These are phyloP conservation scores for Phalaenopsis aphrodite DNA, from an alignment of 106 monocot genomes.

Conservation along the genomic window DNA sequence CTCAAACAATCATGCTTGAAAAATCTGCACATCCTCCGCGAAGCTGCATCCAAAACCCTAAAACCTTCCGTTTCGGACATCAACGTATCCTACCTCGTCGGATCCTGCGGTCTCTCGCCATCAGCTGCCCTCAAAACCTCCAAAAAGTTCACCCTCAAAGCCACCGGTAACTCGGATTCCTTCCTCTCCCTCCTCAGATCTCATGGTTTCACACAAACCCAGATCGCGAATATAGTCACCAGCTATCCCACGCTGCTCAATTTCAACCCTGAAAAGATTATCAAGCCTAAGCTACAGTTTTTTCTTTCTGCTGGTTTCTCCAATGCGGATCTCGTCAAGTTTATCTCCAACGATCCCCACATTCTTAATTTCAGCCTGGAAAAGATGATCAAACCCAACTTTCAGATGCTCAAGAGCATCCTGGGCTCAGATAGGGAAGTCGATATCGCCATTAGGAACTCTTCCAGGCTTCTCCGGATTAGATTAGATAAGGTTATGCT, in stretches of 20 bases:
- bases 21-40: background rate
- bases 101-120: slow-evolving; percentile 24
- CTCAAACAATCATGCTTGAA: no score
- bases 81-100: slow-evolving; percentile 19
- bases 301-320: background rate
- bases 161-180: background rate
- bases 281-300: background rate
- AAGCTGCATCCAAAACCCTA: background rate
- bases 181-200: background rate
- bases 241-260: background rate
- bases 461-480: background rate
- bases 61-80: background rate
- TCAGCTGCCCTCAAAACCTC: slow-evolving; percentile 1
- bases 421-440: slow-evolving; percentile 3
- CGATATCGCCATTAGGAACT: background rate
- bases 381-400: slow-evolving; percentile 4
- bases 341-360: slow-evolving; percentile 3
- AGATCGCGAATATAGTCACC: background rate
- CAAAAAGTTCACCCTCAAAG: background rate
- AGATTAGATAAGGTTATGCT: background rate
- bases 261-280: background rate
- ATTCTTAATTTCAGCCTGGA: slow-evolving; percentile 13
- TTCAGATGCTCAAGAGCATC: slow-evolving; percentile 5
- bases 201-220: slow-evolving; percentile 1
- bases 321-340: background rate